Base-by-base conservation (phyloP, 192 early-diverging fungal genomes). In the Entomortierella lignicola region DNA sequence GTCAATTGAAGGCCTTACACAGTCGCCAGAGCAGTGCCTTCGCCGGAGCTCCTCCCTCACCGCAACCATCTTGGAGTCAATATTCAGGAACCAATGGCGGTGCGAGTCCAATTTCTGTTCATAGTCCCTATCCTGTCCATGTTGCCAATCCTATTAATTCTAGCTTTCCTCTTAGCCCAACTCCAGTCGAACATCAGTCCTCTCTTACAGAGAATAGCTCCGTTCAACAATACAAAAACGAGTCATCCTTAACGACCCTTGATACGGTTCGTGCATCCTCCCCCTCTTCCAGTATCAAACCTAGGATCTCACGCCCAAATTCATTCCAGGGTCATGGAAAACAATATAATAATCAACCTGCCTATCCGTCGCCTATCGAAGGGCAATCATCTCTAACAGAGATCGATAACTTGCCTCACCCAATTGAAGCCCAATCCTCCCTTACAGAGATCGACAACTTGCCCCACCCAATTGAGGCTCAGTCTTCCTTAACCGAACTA, bases 371-470 rank as follows among this genome's bases (percentile, higher is more conserved):
- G n/a, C n/a, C 55, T 2, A 79, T 79, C 27, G 75, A 79, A 2
- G 54, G 66, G 17, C 75, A 79, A 29, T 79, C 75, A 11, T 69
- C 75, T 23, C 43, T 79, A 41, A 79, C 75, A 53, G 75, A 79
- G 41, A 55, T 70, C 21, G 26, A 5, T 30, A 54, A 26, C 1
- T 41, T 32, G 34, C 57, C 37, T 50, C 66, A 3, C 62, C 66
- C 72, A 1, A 70, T 79, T 31, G 75, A 79, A 26, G 25, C 59
- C 18, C 75, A 79, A 29, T 79, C 75, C 20, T 69, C 75, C 17
- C 20, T 79, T 21, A 79, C 75, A 53, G 67, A 60, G 18, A 4
- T 69, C 12, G 74, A 77, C 30, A 43, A 59, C 20, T 29, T 77
- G 15, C 65, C 72, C 2, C 44, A 57, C 48, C 55, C 59, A 1